Evolutionary conservation across 495 filamentous ascomycete species (phyloP), one percentile per base, ranked within the genome.

Genomic region (Neurospora pannonica): DNA sequence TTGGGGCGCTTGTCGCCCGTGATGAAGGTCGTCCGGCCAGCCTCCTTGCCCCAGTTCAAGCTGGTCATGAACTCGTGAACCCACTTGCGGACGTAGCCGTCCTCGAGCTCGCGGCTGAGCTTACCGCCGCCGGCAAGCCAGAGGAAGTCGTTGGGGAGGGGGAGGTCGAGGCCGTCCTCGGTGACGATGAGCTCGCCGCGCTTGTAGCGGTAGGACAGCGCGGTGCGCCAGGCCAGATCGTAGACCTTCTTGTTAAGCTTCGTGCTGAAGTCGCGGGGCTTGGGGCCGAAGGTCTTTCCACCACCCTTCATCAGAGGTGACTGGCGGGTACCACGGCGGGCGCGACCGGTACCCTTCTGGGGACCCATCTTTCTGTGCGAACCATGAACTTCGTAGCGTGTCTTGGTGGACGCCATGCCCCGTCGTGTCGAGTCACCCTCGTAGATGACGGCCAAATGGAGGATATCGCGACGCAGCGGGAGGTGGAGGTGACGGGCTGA

Each of bases 201-300:
- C 73, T 88, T 84, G 83, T 94, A 98, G 60, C 97, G 89, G 83
- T 97, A 97, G 76, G 92, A 94, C 72, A 99, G 87, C 2, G 97
- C 97, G 40, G 92, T 98, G 79, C 97, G 90, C 94, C 94, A 98
- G 13, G 97, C 97, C 78, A 97, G 83, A 81, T 98, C 95, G 83
- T 99, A 99, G 70, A 97, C 90, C 87, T 98, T 97, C 76, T 87
- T 87, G 70, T 92, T 94, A 74, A 99, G 86, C 40, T 86, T 88
- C 21, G 94, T 94, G 71, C 89, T 88, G 83, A 98, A 98, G 82
- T 98, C 94, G 75, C 96, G 86, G 39, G 93, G 93, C 76, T 93
- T 90, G 21, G 97, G 97, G 17, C 97, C 97, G 80, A 91, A 91
- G 2, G 91, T 86, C 73, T 94, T 94, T 78, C 94, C 97, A 82